Conservation (phyloP, 345 rosid species). For the Psidium friedrichsthalianum region DNA sequence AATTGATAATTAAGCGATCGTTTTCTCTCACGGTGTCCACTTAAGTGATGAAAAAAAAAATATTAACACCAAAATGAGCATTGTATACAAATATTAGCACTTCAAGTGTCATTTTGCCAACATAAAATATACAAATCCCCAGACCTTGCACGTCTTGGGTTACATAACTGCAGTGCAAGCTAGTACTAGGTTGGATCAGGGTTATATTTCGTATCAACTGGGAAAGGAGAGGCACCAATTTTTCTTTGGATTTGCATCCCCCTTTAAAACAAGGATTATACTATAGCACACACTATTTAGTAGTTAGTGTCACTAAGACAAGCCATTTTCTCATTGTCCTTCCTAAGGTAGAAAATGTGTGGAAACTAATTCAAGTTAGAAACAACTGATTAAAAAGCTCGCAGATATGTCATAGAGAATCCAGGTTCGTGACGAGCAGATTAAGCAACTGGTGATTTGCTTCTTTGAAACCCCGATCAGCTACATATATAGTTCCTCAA, state of each 20-base stretch:
- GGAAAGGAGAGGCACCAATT: not conserved
- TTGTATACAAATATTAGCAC: no score
- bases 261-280: not conserved
- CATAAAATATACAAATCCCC: not conserved
- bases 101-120: no score
- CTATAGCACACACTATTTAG: not conserved
- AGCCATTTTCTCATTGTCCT: not conserved
- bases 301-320: not conserved
- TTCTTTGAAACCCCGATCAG: not conserved
- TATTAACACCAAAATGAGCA: no score
- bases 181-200: not conserved
- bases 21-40: no score
- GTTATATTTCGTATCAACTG: not conserved
- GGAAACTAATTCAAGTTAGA: not conserved
- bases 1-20: no score
- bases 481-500: not conserved
- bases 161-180: not conserved
- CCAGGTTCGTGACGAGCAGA: not conserved
- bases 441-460: not conserved
- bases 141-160: not conserved
- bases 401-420: not conserved
- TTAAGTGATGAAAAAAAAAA: no score
- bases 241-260: not conserved
- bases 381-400: not conserved
- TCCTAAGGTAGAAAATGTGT: not conserved